These are phyloP conservation scores for Emiliania huxleyi DNA, from an alignment of 78 protist genomes.

Conservation along the genomic window DNA sequence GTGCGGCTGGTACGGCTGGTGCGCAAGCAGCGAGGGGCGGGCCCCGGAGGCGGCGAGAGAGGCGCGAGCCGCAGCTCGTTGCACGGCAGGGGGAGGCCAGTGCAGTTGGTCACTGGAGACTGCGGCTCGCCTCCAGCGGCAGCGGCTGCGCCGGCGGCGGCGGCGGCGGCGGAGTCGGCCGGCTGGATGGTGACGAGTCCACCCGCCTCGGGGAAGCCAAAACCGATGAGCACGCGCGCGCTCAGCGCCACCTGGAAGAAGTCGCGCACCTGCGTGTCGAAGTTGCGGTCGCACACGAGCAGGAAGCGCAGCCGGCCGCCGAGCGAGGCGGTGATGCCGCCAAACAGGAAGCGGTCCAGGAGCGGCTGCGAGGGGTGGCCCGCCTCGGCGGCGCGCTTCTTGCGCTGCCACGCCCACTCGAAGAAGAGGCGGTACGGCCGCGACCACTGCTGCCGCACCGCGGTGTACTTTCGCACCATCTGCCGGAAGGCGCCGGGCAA, in stretches of 20 bases:
- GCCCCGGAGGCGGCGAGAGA: neutral
- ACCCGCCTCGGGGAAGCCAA: conserved; percentile 3
- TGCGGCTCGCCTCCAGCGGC: neutral
- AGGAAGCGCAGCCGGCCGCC: neutral
- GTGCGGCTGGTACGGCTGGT: too few relatives aligned
- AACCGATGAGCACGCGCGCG: neutral
- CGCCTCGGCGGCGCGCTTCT: neutral
- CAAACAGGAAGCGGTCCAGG: neutral
- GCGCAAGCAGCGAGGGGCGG: neutral
- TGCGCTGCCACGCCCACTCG: neutral
- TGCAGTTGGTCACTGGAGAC: neutral
- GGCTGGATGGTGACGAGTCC: neutral
- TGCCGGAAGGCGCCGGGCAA: neutral
- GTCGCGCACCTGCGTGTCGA: neutral
- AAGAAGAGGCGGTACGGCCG: neutral
- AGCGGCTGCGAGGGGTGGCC: neutral
- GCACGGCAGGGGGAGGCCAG: neutral
- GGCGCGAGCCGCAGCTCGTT: neutral
- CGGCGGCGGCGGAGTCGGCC: neutral
- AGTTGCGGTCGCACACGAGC: neutral
- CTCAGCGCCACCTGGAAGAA: neutral
- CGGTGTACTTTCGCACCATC: neutral
- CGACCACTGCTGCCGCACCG: neutral
- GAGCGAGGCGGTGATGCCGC: neutral
- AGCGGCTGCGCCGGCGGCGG: neutral